Base-by-base conservation (phyloP, 805 yeast species). In the Grigorovia jiainica region DNA sequence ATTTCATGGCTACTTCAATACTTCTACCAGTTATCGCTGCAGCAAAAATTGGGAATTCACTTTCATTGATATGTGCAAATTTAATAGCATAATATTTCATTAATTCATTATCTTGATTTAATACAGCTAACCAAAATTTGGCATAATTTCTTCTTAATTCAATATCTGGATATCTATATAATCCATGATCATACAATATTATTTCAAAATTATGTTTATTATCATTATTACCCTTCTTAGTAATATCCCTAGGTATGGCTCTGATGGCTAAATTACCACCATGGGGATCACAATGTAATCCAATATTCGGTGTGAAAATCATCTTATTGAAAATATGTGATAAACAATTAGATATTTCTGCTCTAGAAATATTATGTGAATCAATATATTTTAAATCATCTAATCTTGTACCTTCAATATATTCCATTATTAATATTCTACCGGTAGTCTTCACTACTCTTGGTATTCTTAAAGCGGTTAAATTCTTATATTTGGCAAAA, bases 211-310 rank as follows among this genome's bases (percentile, higher is more conserved):
- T 89, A 56, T 81, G 87, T 4, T 65, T 63, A 21, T 69, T 66
- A 9, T 51, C 39, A 11, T 27, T 15, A 3, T 45, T 51, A 29
- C 44, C 58, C 19, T 49, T 50, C 13, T 16, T 17, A 8, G 39
- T 20, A 7, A 5, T 19, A 5, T 36, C 34, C 7, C n/a, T 27
- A 27, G 3, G 7, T 8, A 17, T 13, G 16, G 52, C 47, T 43
- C 87, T 68, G 18, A 92, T 86, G 0, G 97, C 96, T 45, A 92
- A 67, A 55, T 92, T 92, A 0, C 99, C 99, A 9, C 95, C 95
- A 60, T 92, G 99, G 1, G 98, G 98, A 60, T 92, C 99, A 65
- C 98, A 92, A 60, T 92, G 99, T 34, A 92, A 75, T 1, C 90
- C 86, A 18, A 87, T 95, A 21, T 78, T 80, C 0, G 96, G 95